Base-by-base conservation (phyloP, 2,329 filamentous ascomycete genomes). In the Ilyonectria mors-panacis region DNA sequence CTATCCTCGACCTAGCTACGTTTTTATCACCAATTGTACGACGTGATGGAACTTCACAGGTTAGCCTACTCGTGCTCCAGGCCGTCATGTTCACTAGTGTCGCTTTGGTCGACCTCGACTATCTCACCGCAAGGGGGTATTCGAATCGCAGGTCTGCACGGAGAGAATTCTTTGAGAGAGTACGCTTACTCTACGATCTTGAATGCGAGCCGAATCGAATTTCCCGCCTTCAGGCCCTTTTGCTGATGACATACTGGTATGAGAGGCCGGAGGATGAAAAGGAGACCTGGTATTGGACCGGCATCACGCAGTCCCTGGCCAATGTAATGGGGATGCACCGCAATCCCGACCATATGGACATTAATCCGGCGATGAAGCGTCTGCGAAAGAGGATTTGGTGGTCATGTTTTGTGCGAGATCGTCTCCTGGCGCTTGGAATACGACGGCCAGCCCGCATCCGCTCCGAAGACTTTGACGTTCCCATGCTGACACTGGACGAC, bases 231-330 rank as follows among this genome's bases (percentile, higher is more conserved):
- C 33, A 35, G 15, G 13, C 51, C 6, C 30, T 55, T 7, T 26
- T 55, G 6, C 26, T 55, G 13, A 37, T 55, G 51, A 55, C 51
- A 33, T 55, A 37, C 30, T 55, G 13, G 26, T 55, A 19, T n/a
- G 51, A 55, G 26, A n/a, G 7, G 6, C 51, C 30, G 3, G 30
- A 55, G 7, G 51, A 37, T 6, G 12, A 35, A 19, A 55, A 55
- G 30, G 51, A 55, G 9, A 35, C 26, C 3, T 55, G 30, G 26
- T 33, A 55, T 17, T 55, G 51, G 51, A 55, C 33, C 23, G 51
- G 51, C 17, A n/a, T 35, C 10, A 26, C 30, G 13, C 9, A n/a
- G 8, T 55, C 51, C 17, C 1, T 19, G 4, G 23, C 51, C 1
- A 9, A 39, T 37, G 33, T 15, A 8, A 10, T 37, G 9, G 33